Evolutionary conservation across 2,329 filamentous ascomycete species (phyloP).

Genomic region (Fusarium oligoseptatum): DNA sequence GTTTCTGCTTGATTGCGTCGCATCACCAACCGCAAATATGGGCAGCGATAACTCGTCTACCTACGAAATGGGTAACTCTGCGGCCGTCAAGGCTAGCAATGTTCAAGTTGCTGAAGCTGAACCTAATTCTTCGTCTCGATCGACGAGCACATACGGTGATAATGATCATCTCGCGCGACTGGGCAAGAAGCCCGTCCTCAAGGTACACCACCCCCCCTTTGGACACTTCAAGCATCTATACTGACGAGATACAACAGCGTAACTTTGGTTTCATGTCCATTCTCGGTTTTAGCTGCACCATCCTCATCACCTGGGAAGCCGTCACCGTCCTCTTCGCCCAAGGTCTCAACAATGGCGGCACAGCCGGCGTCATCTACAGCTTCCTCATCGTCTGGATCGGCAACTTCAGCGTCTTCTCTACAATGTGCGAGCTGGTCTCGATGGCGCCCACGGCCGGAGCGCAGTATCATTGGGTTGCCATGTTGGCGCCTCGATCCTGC

Average conservation of each 20-base stretch:
- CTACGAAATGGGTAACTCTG: conserved; percentile 44
- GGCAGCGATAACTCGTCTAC: conserved; percentile 30
- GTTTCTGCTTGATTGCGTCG: not conserved
- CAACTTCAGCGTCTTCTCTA: conserved; percentile 58
- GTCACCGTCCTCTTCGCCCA: conserved; percentile 51
- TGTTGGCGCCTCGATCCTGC: conserved; percentile 60
- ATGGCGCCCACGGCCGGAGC: conserved; percentile 66
- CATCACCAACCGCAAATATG: conserved; percentile 25
- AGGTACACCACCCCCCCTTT: conserved; percentile 17
- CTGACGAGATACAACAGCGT: conserved; percentile 47
- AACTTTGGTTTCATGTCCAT: conserved; percentile 65
- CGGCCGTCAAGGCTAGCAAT: conserved; percentile 24
- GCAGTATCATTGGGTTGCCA: conserved; percentile 72
- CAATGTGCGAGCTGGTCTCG: conserved; percentile 57
- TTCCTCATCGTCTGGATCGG: conserved; percentile 63
- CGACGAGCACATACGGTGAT: conserved; percentile 34
- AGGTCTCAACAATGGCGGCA: conserved; percentile 63
- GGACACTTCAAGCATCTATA: not conserved
- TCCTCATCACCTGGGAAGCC: conserved; percentile 67
- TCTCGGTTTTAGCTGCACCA: conserved; percentile 65
- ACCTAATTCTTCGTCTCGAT: conserved; percentile 32
- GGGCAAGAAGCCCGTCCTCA: conserved; percentile 49
- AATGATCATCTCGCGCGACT: conserved; percentile 45
- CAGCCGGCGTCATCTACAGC: conserved; percentile 66
- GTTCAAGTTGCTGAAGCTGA: conserved; percentile 30